Percentiles rank a stretch among this genome's conserved stretches.
Evolutionary conservation across 495 filamentous ascomycete species (phyloP).

Genomic region (Hyaloscypha hepaticicola): DNA sequence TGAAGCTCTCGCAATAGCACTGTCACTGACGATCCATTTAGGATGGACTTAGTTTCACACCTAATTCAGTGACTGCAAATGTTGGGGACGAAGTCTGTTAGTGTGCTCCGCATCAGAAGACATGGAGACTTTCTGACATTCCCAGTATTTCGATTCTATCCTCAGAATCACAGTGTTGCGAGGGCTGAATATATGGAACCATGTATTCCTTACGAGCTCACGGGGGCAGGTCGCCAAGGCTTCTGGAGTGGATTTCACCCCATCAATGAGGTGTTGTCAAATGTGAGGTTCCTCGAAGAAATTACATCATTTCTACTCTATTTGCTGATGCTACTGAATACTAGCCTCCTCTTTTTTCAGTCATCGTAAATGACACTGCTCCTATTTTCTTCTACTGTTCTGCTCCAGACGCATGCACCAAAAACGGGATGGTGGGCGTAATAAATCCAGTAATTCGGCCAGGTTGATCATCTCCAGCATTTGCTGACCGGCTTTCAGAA

Average conservation of each 20-base stretch:
- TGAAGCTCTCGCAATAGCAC: background rate
- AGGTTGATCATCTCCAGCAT: background rate
- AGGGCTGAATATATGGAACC: slow-evolving; percentile 53
- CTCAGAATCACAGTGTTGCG: slow-evolving; percentile 57
- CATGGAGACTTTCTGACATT: background rate
- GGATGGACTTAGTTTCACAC: slow-evolving; percentile 20
- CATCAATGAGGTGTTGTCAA: slow-evolving; percentile 34
- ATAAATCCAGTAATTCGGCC: slow-evolving; percentile 40
- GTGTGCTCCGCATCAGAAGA: background rate
- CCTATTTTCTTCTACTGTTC: slow-evolving; percentile 64
- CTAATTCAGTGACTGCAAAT: slow-evolving; percentile 11
- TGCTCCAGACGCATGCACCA: slow-evolving; percentile 43
- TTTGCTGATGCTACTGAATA: background rate
- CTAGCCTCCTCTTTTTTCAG: slow-evolving; percentile 46
- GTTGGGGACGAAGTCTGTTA: slow-evolving; percentile 28
- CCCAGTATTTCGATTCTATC: slow-evolving; percentile 56
- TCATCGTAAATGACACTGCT: slow-evolving; percentile 55
- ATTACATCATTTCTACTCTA: background rate
- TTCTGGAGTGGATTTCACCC: slow-evolving; percentile 48
- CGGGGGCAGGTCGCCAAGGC: slow-evolving; percentile 38
- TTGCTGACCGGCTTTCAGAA: slow-evolving; percentile 18
- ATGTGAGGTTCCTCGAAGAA: slow-evolving; percentile 33
- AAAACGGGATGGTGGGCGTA: slow-evolving; percentile 47
- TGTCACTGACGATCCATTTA: slow-evolving; percentile 8
- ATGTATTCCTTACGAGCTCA: slow-evolving; percentile 58